phyloP scores from a whole-genome alignment of 371 early-diverging fungal species.

The Rhizopus sp. region DNA sequence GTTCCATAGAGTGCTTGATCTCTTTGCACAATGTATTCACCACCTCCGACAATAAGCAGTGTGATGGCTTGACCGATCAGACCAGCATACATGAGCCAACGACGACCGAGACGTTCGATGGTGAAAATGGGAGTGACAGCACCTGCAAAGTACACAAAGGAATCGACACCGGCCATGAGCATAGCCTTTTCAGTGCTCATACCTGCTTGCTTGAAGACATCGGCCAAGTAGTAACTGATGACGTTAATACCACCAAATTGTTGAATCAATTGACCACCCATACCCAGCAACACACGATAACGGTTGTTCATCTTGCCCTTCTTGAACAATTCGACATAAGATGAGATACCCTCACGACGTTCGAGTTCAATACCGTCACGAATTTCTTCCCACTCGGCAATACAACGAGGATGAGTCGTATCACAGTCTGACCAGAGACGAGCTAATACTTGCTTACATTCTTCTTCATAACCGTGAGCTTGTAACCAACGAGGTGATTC shows the following conservation, averaged over 20 bases:
- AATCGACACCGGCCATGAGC: constrained; percentile 52
- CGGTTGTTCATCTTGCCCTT: constrained; percentile 54
- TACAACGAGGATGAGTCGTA: constrained; percentile 43
- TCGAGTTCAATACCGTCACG: constrained; percentile 51
- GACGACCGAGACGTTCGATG: constrained; percentile 47
- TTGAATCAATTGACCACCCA: constrained; percentile 54
- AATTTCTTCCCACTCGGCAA: constrained; percentile 51
- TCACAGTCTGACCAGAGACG: constrained; percentile 51
- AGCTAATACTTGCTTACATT: constrained; percentile 40
- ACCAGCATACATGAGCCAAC: constrained; percentile 47
- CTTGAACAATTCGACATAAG: constrained; percentile 47
- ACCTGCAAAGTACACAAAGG: constrained; percentile 52
- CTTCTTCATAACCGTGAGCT: constrained; percentile 43
- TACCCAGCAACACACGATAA: constrained; percentile 51
- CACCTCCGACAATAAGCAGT: constrained; percentile 45
- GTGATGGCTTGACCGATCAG: constrained; percentile 35
- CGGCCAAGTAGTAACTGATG: constrained; percentile 45
- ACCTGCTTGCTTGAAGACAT: constrained; percentile 49
- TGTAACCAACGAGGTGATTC: constrained; percentile 54
- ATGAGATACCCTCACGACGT: constrained; percentile 43
- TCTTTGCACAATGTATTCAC: constrained; percentile 37
- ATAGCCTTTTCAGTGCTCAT: constrained; percentile 41
- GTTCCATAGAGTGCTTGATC: constrained; percentile 27
- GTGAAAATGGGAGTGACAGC: constrained; percentile 51
- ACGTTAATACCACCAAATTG: constrained; percentile 52